A percentile compares a stretch with the other conserved stretches of the same genome.
These are phyloP conservation scores for Daedalea quercina DNA, from an alignment of 768 basidiomycete genomes.

Conservation along the genomic window DNA sequence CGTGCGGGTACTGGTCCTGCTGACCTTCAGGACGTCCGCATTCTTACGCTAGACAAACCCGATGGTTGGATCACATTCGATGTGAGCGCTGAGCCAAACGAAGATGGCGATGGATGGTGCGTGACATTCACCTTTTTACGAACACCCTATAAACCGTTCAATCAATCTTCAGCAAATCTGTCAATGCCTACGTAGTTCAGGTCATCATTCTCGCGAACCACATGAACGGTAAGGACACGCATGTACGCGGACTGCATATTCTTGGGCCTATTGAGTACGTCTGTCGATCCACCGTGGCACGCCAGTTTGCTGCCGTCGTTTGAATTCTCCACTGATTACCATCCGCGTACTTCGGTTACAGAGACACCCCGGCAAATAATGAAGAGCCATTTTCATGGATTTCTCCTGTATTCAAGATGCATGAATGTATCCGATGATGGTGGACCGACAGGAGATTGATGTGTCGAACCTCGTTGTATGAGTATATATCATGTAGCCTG, in stretches of 20 bases:
- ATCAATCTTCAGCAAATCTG: slow-evolving; percentile 54
- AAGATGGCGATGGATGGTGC: slow-evolving; percentile 76
- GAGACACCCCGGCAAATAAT: slow-evolving; percentile 24
- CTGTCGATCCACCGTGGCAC: background rate
- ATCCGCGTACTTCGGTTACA: slow-evolving; percentile 1
- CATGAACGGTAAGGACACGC: slow-evolving; percentile 98
- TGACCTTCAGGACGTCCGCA: slow-evolving; percentile 88
- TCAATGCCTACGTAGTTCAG: slow-evolving; percentile 87
- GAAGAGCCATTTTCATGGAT: slow-evolving; percentile 74
- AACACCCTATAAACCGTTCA: background rate
- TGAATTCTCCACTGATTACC: background rate
- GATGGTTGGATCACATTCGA: slow-evolving; percentile 93
- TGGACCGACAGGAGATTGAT: no score
- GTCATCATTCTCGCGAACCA: slow-evolving; percentile 89
- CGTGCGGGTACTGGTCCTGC: slow-evolving; percentile 88
- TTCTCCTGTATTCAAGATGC: slow-evolving; percentile 63
- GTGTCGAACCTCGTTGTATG: no score
- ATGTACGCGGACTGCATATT: slow-evolving; percentile 87
- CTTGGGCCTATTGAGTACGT: slow-evolving; percentile 79
- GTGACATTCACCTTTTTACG: slow-evolving; percentile 19
- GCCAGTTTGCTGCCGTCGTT: background rate
- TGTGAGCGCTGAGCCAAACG: slow-evolving; percentile 70
- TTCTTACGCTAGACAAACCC: slow-evolving; percentile 83
- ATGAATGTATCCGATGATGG: slow-evolving; percentile 65
- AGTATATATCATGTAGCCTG: no score